phyloP scores from a whole-genome alignment of 116 monocot genomes.

The Cymodocea nodosa region DNA sequence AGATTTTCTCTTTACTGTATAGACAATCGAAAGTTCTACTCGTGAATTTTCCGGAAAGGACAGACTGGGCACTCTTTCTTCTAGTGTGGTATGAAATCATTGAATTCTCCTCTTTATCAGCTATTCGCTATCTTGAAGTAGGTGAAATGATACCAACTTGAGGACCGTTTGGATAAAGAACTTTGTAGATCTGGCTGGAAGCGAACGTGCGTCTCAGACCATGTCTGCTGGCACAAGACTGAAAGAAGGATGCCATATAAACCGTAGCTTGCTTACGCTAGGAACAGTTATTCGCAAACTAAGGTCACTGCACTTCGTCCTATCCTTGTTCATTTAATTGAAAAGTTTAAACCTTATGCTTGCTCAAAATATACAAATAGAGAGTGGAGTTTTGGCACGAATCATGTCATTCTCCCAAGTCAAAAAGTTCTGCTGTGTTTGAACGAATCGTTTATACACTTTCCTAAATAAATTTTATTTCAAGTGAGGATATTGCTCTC shows the following conservation, averaged over 20 bases:
- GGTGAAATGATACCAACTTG: not conserved
- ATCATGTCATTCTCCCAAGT: no score
- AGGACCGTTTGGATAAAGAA: conserved; percentile 28
- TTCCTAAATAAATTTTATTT: no score
- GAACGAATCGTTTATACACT: no score
- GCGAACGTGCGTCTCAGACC: conserved; percentile 89
- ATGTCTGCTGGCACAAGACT: conserved; percentile 66
- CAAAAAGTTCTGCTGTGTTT: no score
- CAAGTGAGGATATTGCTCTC: no score
- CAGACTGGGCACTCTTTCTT: conserved; percentile 47
- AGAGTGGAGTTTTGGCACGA: no score
- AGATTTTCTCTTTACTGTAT: conserved; percentile 11
- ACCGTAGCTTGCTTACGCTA: conserved; percentile 88
- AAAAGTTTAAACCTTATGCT: no score
- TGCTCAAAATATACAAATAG: no score
- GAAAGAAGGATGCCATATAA: conserved; percentile 95
- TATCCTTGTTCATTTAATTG: no score
- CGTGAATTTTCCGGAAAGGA: conserved; percentile 40
- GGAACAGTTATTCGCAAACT: conserved; percentile 94
- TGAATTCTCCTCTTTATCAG: not conserved
- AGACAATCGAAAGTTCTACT: conserved; percentile 87
- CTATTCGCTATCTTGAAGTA: not conserved
- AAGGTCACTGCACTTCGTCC: conserved; percentile 26
- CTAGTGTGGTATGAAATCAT: conserved; percentile 54
- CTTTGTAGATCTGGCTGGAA: conserved; percentile 94